phyloP scores from a whole-genome alignment of 1,139 yeast genomes.

The Tardiomyces digboiensis region DNA sequence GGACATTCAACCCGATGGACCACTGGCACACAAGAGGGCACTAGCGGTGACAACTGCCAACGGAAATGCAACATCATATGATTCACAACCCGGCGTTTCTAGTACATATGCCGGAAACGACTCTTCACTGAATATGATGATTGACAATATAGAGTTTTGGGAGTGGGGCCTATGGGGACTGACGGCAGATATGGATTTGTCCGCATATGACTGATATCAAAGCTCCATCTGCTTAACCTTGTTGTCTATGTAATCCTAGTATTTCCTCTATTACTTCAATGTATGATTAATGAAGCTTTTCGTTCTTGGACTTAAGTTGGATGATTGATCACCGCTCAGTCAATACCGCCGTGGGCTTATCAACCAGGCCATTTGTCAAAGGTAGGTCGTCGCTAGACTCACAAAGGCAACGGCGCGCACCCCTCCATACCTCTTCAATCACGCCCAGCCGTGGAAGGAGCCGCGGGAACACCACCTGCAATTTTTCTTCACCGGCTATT shows the following conservation, averaged over 20 bases:
- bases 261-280: too few relatives aligned
- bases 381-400: too few relatives aligned
- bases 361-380: too few relatives aligned
- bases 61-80: background rate
- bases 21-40: too few relatives aligned
- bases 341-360: too few relatives aligned
- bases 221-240: too few relatives aligned
- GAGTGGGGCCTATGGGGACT: background rate
- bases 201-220: background rate
- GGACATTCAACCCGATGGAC: background rate
- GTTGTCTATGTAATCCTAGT: too few relatives aligned
- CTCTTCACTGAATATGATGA: background rate
- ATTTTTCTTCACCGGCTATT: slow-evolving; percentile 27
- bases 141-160: background rate
- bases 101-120: background rate
- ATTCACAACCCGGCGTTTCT: background rate
- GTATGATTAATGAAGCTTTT: too few relatives aligned
- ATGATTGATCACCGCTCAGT: too few relatives aligned
- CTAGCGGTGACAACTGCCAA: background rate
- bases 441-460: slow-evolving; percentile 32
- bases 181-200: background rate
- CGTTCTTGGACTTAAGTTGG: too few relatives aligned
- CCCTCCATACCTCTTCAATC: slow-evolving; percentile 8
- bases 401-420: background rate
- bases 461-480: slow-evolving; percentile 40